Base-by-base conservation (phyloP, 345 rosid species). In the Moringa oleifera region DNA sequence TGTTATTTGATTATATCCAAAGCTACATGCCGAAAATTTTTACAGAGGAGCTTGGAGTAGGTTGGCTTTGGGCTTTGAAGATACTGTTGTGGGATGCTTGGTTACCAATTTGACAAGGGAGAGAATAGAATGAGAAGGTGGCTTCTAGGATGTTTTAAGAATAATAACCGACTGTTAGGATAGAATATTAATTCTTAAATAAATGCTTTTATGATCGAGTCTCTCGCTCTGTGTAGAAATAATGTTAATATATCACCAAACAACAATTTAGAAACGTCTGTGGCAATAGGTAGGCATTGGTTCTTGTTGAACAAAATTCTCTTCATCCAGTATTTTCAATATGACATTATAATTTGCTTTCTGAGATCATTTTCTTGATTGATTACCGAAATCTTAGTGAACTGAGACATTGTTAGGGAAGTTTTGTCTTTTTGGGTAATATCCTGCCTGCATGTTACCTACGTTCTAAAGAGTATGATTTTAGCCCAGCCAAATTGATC, bases 51-150 rank as follows among this genome's bases (percentile, higher is more conserved):
- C 61, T 53, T 51, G 53, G 23, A 24, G 22, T 57, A 18, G 68
- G 61, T 25, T 64, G 58, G 21, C 17, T 63, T 45, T 13, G 4
- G 20, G 54, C 23, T 63, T 45, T 61, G 57, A 55, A 54, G 23
- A 55, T 67, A 57, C 65, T 69, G 69, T 58, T 52, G 24, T 51
- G 53, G 57, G 69, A 76, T 75, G 62, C 72, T 37, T 63, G 59
- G 62, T 49, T 64, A 45, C 18, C 66, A 52, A 53, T 20, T 41
- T 66, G 71, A 71, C 73, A 51, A 73, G 59, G 61, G 55, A 45
- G 47, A 70, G 49, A 56, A 25, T 63, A 57, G 62, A 68, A 57
- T 15, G 33, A 56, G 52, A 54, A 18, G 31, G 33, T 18, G 16
- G 12, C 12, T 41, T 1, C 12, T 41, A 41, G 47, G 47, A 41